Evolutionary conservation across 2,329 filamentous ascomycete species (phyloP).

Genomic region (Hortaea sp.): DNA sequence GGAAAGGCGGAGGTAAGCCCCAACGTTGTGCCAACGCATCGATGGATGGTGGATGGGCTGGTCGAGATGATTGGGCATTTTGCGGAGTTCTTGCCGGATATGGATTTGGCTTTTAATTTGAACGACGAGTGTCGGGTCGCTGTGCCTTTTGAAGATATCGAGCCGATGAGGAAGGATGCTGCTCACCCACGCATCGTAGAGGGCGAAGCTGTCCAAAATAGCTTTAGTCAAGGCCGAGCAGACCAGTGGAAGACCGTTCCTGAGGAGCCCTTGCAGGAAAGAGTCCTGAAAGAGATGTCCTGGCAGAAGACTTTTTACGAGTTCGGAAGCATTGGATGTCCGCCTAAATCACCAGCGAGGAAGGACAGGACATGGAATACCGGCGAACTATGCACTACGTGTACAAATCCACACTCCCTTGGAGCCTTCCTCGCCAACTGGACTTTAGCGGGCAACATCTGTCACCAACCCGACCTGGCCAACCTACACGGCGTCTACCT

Average conservation of each 20-base stretch:
- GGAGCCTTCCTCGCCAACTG: slow-evolving; percentile 59
- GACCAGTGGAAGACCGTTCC: slow-evolving; percentile 29
- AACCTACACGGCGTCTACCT: slow-evolving; percentile 65
- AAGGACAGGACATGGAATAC: slow-evolving; percentile 53
- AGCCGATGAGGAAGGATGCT: slow-evolving; percentile 21
- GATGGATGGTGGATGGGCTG: slow-evolving; percentile 49
- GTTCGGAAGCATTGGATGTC: slow-evolving; percentile 45
- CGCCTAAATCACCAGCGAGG: slow-evolving; percentile 50
- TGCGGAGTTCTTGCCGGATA: slow-evolving; percentile 46
- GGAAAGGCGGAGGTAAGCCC: slow-evolving; percentile 41
- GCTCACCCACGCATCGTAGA: slow-evolving; percentile 12
- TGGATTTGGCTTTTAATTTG: slow-evolving; percentile 55
- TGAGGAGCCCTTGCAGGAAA: slow-evolving; percentile 18
- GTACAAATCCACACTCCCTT: slow-evolving; percentile 53
- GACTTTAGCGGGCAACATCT: slow-evolving; percentile 55
- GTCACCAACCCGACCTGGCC: slow-evolving; percentile 66
- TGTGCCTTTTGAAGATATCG: slow-evolving; percentile 39
- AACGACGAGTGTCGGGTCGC: slow-evolving; percentile 50
- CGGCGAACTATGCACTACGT: slow-evolving; percentile 53
- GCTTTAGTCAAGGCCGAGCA: slow-evolving; percentile 30
- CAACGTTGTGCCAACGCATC: slow-evolving; percentile 45
- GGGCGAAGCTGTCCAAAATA: slow-evolving; percentile 7
- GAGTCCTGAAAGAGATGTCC: slow-evolving; percentile 21
- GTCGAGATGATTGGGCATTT: slow-evolving; percentile 46
- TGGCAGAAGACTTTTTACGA: slow-evolving; percentile 31